Percentiles rank a stretch among this genome's conserved stretches.
Evolutionary conservation across 176 grass and related monocot species (phyloP).

Genomic region (Rhipidocladum racemiflorum): DNA sequence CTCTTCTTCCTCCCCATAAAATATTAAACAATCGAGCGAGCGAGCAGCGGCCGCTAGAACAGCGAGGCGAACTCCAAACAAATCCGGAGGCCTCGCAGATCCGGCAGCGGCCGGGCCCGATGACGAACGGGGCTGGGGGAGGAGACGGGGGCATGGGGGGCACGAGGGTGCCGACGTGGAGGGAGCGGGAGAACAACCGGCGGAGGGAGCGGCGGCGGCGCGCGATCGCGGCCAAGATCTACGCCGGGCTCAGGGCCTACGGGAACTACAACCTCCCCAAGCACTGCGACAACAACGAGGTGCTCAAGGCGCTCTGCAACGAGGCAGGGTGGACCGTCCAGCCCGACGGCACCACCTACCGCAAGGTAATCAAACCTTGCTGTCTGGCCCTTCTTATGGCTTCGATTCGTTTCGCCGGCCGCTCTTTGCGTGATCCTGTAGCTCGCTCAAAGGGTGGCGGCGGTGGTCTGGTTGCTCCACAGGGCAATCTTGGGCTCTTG

Average conservation of each 20-base stretch:
- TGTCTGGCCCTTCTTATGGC: neutral
- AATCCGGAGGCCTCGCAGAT: slow-evolving; percentile 27
- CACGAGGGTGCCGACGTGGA: slow-evolving; percentile 87
- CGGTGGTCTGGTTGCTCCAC: neutral
- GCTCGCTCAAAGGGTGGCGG: neutral
- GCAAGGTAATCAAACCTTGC: slow-evolving; percentile 47
- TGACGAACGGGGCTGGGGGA: slow-evolving; percentile 32
- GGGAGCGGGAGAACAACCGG: slow-evolving; percentile 96
- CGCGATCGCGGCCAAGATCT: slow-evolving; percentile 97
- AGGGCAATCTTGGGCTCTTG: neutral
- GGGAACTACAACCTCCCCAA: slow-evolving; percentile 96
- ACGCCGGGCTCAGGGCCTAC: slow-evolving; percentile 74
- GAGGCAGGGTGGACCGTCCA: slow-evolving; percentile 95
- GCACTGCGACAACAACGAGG: slow-evolving; percentile 99
- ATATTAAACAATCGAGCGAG: slow-evolving; percentile 35
- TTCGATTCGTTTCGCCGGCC: neutral
- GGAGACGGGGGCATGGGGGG: slow-evolving; percentile 49
- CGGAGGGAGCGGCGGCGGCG: slow-evolving; percentile 82
- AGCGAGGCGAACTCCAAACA: neutral
- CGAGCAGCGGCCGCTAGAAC: neutral
- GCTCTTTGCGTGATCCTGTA: neutral
- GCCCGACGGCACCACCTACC: slow-evolving; percentile 93
- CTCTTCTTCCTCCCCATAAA: slow-evolving; percentile 25
- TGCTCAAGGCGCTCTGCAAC: slow-evolving; percentile 96
- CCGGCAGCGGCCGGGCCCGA: slow-evolving; percentile 17